A percentile compares a stretch with the other conserved stretches of the same genome.
These are phyloP conservation scores for Zasmidium angulare DNA, from an alignment of 2,329 filamentous ascomycete species.

Conservation along the genomic window DNA sequence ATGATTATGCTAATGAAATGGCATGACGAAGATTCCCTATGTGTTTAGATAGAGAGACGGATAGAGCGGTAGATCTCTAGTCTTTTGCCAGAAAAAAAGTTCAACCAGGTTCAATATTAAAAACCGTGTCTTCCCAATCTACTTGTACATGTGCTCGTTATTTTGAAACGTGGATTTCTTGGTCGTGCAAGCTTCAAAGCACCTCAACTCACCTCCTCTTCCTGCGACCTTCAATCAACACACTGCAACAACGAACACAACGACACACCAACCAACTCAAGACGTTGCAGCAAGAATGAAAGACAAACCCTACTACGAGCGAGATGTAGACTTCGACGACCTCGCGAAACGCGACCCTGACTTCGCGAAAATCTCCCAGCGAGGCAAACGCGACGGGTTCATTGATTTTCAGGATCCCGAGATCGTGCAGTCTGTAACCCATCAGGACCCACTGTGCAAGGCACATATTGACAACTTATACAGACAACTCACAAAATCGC, in stretches of 20 bases:
- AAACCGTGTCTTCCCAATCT: background rate
- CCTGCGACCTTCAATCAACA: background rate
- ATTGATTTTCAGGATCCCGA: constrained; percentile 79
- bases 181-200: constrained; percentile 5
- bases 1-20: constrained; percentile 1
- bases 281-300: too few relatives aligned
- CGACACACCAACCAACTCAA: background rate
- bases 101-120: background rate
- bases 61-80: constrained; percentile 13
- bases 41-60: constrained; percentile 9
- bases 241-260: background rate
- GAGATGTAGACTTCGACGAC: constrained; percentile 61
- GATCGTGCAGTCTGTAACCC: constrained; percentile 63
- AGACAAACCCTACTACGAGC: constrained; percentile 46
- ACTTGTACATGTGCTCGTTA: too few relatives aligned
- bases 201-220: background rate
- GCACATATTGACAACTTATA: too few relatives aligned
- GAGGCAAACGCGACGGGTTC: constrained; percentile 49
- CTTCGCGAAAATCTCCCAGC: constrained; percentile 55
- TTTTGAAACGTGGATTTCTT: too few relatives aligned
- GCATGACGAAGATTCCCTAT: constrained; percentile 14
- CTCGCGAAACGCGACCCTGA: constrained; percentile 60
- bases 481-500: constrained; percentile 69
- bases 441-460: too few relatives aligned
- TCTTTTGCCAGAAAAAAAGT: background rate